A percentile compares a stretch with the other conserved stretches of the same genome.
These are phyloP conservation scores for Setomelanomma holmii DNA, from an alignment of 2,329 filamentous ascomycete genomes.

Conservation along the genomic window DNA sequence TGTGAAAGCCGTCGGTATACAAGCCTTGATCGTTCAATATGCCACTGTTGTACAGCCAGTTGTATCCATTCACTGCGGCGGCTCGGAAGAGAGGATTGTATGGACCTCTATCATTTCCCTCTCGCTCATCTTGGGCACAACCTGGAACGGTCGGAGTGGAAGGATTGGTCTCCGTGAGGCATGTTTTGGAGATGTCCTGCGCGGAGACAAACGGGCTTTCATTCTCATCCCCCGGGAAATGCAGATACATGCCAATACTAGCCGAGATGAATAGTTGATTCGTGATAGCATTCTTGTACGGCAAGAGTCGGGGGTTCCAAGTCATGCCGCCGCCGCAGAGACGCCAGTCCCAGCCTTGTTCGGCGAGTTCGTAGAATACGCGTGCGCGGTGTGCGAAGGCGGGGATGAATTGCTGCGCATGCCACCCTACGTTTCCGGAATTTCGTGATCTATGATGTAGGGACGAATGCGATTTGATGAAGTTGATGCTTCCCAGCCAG, in stretches of 20 bases:
- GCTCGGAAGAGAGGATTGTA: constrained; percentile 71
- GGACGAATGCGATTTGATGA: constrained; percentile 73
- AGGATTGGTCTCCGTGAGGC: neutral
- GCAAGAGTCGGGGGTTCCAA: constrained; percentile 77
- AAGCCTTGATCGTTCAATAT: constrained; percentile 81
- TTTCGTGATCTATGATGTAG: constrained; percentile 61
- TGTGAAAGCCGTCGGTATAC: constrained; percentile 89
- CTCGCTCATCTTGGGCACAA: no score
- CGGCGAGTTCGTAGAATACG: constrained; percentile 83
- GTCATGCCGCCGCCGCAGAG: constrained; percentile 88
- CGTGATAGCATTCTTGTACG: constrained; percentile 97
- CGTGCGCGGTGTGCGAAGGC: constrained; percentile 83
- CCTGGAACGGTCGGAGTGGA: neutral
- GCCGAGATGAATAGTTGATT: constrained; percentile 89
- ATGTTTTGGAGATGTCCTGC: constrained; percentile 2
- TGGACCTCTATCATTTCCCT: neutral
- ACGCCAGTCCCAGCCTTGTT: constrained; percentile 78
- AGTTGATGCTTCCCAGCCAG: constrained; percentile 84
- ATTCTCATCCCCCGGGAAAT: constrained; percentile 83
- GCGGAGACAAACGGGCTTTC: constrained; percentile 68
- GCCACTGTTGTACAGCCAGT: constrained; percentile 78
- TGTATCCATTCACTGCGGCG: constrained; percentile 78
- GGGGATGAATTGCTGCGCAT: constrained; percentile 76
- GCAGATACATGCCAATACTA: constrained; percentile 86
- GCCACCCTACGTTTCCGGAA: constrained; percentile 60